A percentile compares a stretch with the other conserved stretches of the same genome.
Evolutionary conservation across 495 filamentous ascomycete species (phyloP).

Genomic region (Penicillium diatomitis): DNA sequence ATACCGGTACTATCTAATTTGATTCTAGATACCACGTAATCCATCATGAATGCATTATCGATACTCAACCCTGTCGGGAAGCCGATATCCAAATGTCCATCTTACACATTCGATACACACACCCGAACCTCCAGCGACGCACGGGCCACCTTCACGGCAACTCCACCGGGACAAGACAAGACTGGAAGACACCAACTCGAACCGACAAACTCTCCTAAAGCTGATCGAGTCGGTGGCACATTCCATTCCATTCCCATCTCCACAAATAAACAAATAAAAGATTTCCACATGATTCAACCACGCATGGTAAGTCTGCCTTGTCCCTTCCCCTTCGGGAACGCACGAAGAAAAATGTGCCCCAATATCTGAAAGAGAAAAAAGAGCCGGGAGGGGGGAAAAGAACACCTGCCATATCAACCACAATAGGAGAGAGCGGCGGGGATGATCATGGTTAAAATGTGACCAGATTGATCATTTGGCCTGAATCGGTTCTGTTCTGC

Average conservation of each 20-base stretch:
- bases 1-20: too few species aligned
- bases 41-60: too few species aligned
- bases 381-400: neutral
- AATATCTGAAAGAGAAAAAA: conserved; percentile 1
- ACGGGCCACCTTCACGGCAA: conserved; percentile 13
- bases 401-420: neutral
- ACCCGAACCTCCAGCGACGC: neutral
- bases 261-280: neutral
- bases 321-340: neutral
- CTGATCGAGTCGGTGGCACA: neutral
- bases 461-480: too few species aligned
- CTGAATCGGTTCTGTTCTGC: too few species aligned
- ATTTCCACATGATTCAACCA: conserved; percentile 31
- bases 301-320: conserved; percentile 27
- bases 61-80: too few species aligned
- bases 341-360: neutral
- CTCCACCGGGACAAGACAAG: neutral
- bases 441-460: too few species aligned
- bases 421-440: too few species aligned
- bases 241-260: too few species aligned
- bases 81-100: neutral
- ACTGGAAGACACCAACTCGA: neutral
- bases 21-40: too few species aligned
- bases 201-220: neutral
- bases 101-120: neutral